Conservation (phyloP, 371 early-diverging fungal genomes). For the Lichtheimia corymbifera region DNA sequence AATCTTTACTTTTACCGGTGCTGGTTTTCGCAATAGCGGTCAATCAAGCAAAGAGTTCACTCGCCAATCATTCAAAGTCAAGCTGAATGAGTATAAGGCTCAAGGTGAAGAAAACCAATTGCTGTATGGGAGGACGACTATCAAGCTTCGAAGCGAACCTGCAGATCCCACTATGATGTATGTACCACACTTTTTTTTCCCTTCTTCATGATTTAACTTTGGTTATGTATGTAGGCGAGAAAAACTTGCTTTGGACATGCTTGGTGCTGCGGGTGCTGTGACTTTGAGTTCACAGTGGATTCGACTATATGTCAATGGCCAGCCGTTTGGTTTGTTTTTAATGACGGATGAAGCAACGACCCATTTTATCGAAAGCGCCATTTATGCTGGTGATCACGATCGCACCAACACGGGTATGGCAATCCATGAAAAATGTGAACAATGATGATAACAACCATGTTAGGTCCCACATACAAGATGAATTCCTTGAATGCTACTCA, state of each 20-base stretch:
- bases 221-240: constrained; percentile 37
- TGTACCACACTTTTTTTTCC: constrained; percentile 3
- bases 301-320: constrained; percentile 54
- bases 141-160: constrained; percentile 55
- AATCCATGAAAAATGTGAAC: not conserved
- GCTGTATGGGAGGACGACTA: constrained; percentile 47
- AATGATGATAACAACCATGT: not conserved
- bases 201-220: not conserved
- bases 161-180: constrained; percentile 54
- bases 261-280: constrained; percentile 55
- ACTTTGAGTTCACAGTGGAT: constrained; percentile 51
- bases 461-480: constrained; percentile 34
- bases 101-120: constrained; percentile 25
- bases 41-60: constrained; percentile 59
- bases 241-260: constrained; percentile 47
- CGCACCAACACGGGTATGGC: constrained; percentile 28
- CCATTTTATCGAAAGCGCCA: constrained; percentile 41
- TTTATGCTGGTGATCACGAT: constrained; percentile 35
- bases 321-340: constrained; percentile 54
- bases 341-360: constrained; percentile 59
- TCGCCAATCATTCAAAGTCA: constrained; percentile 57
- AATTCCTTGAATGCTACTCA: constrained; percentile 29
- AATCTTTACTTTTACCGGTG: constrained; percentile 38
- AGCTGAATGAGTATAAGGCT: constrained; percentile 41
- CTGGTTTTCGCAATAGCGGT: constrained; percentile 52